Base-by-base conservation (phyloP, 345 rosid species). In the Aquilaria malaccensis region DNA sequence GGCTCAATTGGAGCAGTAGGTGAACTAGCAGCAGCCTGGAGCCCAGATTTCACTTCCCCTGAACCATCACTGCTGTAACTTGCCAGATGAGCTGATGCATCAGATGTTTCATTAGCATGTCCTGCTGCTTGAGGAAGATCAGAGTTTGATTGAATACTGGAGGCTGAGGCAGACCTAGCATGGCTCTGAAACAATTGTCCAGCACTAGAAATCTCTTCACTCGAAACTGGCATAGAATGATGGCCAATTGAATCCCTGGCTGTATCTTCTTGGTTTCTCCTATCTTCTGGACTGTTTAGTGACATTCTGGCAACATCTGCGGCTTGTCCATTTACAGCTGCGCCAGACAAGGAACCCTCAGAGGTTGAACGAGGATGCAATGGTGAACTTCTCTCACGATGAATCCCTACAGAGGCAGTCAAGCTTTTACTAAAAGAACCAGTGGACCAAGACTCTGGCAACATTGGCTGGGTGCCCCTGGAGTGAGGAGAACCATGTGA, bases 51-150 rank as follows among this genome's bases (percentile, higher is more conserved):
- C 46, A 84, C 76, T 77, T 88, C 97, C 55, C 88, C 92, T 56
- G 96, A 95, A 63, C 73, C 76, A 63, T 91, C 99, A 68, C 83
- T 91, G 66, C 82, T 77, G 76, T 84, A 79, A 63, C 84, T 79
- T 52, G 79, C 67, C 33, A 77, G 73, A 71, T 83, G 84, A 67
- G 81, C 74, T 53, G 88, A 80, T 53, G 65, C 72, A 55, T 83
- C 92, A 5, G 83, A 76, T 57, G 79, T 78, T 50, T 83, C 96
- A 63, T 78, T 80, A 30, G 67, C 80, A 71, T 81, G 89, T 68
- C 77, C 59, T 51, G 69, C 70, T 75, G 66, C 80, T 69, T 62
- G 85, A 62, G 84, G 76, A 68, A 74, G 74, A 69, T 74, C 83
- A 65, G 84, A 75, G 60, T 63, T 78, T 10, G 83, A 69, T 68